Base-by-base conservation (phyloP, 495 filamentous ascomycete genomes). In the Geopyxis carbonaria region DNA sequence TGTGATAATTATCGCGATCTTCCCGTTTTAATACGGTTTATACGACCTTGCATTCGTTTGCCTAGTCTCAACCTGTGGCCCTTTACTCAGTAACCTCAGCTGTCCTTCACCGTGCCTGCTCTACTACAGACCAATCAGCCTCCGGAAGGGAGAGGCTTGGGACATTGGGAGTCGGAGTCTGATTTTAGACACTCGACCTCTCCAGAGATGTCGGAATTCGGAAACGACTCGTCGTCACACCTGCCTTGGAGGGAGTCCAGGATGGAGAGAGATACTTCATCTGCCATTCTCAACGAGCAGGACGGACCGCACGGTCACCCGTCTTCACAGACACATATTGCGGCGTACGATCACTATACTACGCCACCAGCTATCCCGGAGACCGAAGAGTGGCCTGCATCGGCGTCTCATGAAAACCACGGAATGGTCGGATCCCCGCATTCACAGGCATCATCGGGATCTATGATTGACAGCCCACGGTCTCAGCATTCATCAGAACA, bases 401-500 rank as follows among this genome's bases (percentile, higher is more conserved):
- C 49, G 8, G 30, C 40, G 33, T 37, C 46, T 15, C 52, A 56
- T 33, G 52, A 51, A 43, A 43, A 45, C 22, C 51, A 56, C 28
- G 32, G 34, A 10, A 35, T 34, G 5, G 44, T 50, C 43, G 40
- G 43, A 15, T 56, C 53, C 25, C 51, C 53, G 11, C 53, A 56
- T 43, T 56, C 53, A 4, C 42, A 40, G 14, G 29, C 24, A 32
- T 51, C 45, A 15, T 36, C 48, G 33, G 47, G 47, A 19, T 55
- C 52, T 28, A 52, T 55, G 46, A 55, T 53, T 39, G 52, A 50
- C 15, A 56, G 52, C 21, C 52, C 52, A 32, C 46, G 46, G 15
- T 56, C 52, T 23, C 49, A 52, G 13, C 47, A 47, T 19, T 51
- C 51, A 13, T 51, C 48, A 35, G 45, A 51, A 36, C 48, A 52